Conservation (phyloP, 257 asterid species). For the Perilla frutescens region DNA sequence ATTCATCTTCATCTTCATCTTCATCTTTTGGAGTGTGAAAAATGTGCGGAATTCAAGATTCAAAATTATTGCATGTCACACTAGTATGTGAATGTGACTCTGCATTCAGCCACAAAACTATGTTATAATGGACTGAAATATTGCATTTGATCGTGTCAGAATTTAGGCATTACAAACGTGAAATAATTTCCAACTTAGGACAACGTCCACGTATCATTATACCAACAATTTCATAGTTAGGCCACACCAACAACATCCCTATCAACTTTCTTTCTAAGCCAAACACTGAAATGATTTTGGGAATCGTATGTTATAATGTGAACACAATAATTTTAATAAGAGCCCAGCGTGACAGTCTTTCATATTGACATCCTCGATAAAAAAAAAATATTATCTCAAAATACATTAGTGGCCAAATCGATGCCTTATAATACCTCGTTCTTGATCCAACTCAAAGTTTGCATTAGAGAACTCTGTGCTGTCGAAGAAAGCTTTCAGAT, state of each 20-base stretch:
- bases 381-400: background rate
- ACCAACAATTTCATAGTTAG: too few species aligned
- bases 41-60: background rate
- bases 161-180: too few species aligned
- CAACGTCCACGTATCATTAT: too few species aligned
- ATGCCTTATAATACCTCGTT: constrained; percentile 68
- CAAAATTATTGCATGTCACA: background rate
- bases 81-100: too few species aligned
- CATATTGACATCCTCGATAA: background rate
- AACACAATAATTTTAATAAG: background rate
- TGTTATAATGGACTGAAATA: too few species aligned
- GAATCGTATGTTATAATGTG: too few species aligned
- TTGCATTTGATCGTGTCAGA: too few species aligned
- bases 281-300: too few species aligned
- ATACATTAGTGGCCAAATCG: constrained; percentile 45
- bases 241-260: too few species aligned
- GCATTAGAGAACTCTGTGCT: constrained; percentile 71
- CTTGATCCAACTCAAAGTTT: constrained; percentile 73
- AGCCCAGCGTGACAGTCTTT: background rate
- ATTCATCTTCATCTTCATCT: background rate
- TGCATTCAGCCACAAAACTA: too few species aligned
- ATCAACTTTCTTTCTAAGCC: too few species aligned
- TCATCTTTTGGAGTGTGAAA: background rate
- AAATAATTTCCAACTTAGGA: too few species aligned
- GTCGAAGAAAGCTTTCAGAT: constrained; percentile 74